Conservation (phyloP, 768 basidiomycete genomes). For the Podaxis rugospora region DNA sequence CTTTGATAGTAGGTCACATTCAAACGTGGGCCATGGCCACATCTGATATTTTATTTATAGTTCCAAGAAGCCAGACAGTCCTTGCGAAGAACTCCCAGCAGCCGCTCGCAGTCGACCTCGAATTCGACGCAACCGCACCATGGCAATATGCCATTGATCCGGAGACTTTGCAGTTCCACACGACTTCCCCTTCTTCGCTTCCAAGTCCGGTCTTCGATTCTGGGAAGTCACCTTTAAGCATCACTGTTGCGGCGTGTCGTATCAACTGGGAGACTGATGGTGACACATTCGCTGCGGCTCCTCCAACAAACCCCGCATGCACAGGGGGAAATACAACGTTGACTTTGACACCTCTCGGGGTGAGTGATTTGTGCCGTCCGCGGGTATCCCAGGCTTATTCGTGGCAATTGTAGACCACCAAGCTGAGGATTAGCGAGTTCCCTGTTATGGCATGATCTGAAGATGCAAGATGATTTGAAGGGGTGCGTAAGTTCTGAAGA, state of each 20-base stretch:
- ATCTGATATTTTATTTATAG: conserved; percentile 13
- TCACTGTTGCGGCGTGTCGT: conserved; percentile 46
- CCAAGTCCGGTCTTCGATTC: conserved; percentile 47
- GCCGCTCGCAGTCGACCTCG: conserved; percentile 41
- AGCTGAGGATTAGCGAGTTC: conserved; percentile 39
- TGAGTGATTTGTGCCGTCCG: conserved; percentile 23
- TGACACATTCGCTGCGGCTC: conserved; percentile 44
- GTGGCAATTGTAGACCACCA: conserved; percentile 24
- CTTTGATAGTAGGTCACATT: conserved; percentile 37
- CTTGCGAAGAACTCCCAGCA: conserved; percentile 38
- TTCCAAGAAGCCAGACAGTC: conserved; percentile 31
- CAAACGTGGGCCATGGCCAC: background rate
- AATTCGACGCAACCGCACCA: conserved; percentile 41
- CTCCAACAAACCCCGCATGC: conserved; percentile 40
- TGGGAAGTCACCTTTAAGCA: conserved; percentile 41
- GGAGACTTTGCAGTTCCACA: conserved; percentile 33
- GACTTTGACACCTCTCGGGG: conserved; percentile 44
- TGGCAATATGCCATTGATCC: conserved; percentile 59
- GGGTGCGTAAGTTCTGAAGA: background rate
- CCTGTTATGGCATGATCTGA: conserved; percentile 20
- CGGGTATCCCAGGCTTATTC: background rate
- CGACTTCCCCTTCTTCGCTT: conserved; percentile 28
- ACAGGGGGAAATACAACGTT: conserved; percentile 36
- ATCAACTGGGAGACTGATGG: conserved; percentile 44
- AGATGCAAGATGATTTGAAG: background rate